A percentile compares a stretch with the other conserved stretches of the same genome.
phyloP scores from a whole-genome alignment of 2,329 filamentous ascomycete genomes.

The Dactylellina cionopaga region DNA sequence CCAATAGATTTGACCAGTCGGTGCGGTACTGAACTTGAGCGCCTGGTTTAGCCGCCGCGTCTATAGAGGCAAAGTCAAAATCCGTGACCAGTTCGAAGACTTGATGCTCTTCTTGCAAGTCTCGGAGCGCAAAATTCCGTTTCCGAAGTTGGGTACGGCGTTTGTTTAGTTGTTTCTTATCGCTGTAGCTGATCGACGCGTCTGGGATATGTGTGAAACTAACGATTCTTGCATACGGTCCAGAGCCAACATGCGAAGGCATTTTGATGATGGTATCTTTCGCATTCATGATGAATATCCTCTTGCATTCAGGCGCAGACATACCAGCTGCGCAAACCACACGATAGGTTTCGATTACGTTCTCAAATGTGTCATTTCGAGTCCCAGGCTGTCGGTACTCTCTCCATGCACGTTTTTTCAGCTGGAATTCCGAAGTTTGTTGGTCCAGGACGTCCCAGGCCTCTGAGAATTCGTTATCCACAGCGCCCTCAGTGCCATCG shows the following conservation, averaged over 20 bases:
- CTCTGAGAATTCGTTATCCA: conserved; percentile 7
- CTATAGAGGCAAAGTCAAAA: conserved; percentile 12
- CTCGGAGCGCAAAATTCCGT: not conserved
- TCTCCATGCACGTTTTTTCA: conserved; percentile 16
- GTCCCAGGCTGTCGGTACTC: conserved; percentile 13
- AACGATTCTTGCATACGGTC: conserved; percentile 8
- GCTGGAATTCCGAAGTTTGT: not conserved
- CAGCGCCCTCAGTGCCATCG: conserved; percentile 20
- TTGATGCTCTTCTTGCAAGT: conserved; percentile 9
- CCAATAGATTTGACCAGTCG: conserved; percentile 17
- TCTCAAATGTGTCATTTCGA: conserved; percentile 14
- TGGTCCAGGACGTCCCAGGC: conserved; percentile 7
- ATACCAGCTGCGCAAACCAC: conserved; percentile 13
- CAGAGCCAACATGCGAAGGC: conserved; percentile 1
- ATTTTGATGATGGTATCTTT: conserved; percentile 16
- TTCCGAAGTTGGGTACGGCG: not conserved
- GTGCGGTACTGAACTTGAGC: conserved; percentile 23
- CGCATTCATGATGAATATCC: conserved; percentile 22
- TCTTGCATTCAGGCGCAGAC: conserved; percentile 18
- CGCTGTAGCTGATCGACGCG: not conserved
- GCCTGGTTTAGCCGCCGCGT: conserved; percentile 11
- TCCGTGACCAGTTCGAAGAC: conserved; percentile 17
- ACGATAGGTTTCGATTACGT: conserved; percentile 1
- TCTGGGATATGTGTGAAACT: conserved; percentile 23
- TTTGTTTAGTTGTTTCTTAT: conserved; percentile 1